Percentiles rank a stretch among this genome's conserved stretches.
These are phyloP conservation scores for Endoconidiophora laricicola DNA, from an alignment of 2,329 filamentous ascomycete species.

Conservation along the genomic window DNA sequence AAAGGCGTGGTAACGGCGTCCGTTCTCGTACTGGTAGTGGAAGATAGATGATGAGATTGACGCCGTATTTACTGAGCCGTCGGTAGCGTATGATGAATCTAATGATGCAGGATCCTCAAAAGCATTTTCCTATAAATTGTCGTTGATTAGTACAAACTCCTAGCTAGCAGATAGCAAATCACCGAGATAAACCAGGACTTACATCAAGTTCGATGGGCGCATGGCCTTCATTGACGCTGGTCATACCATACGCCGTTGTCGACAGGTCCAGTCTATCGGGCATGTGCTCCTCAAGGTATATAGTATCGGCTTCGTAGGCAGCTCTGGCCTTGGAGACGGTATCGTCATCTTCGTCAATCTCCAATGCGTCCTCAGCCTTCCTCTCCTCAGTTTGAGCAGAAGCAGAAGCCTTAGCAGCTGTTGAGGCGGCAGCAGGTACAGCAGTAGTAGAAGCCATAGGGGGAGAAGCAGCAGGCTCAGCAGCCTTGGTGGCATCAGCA, in stretches of 20 bases:
- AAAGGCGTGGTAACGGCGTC: constrained; percentile 31
- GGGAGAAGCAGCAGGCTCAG: not conserved
- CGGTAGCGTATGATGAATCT: constrained; percentile 23
- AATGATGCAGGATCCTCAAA: constrained; percentile 2
- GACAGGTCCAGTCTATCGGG: constrained; percentile 11
- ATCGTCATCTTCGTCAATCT: not conserved
- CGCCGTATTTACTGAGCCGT: constrained; percentile 18
- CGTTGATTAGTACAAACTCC: not conserved
- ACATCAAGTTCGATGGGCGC: constrained; percentile 10
- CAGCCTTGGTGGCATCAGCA: not conserved
- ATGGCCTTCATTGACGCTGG: constrained; percentile 8
- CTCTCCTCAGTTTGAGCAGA: not conserved
- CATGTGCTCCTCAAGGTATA: constrained; percentile 13
- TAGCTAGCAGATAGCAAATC: not conserved
- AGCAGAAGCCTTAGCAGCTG: not conserved
- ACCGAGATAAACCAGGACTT: not conserved
- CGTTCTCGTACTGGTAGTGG: constrained; percentile 30
- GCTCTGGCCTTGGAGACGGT: constrained; percentile 1
- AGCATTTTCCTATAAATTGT: constrained; percentile 1
- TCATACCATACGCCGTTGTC: constrained; percentile 11
- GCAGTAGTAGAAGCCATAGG: not conserved
- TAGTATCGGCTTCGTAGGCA: constrained; percentile 10
- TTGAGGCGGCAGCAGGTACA: not conserved
- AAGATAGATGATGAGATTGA: constrained; percentile 28
- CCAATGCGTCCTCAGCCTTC: not conserved